Base-by-base conservation (phyloP, 495 filamentous ascomycete species). In the Lichina pygmaea region DNA sequence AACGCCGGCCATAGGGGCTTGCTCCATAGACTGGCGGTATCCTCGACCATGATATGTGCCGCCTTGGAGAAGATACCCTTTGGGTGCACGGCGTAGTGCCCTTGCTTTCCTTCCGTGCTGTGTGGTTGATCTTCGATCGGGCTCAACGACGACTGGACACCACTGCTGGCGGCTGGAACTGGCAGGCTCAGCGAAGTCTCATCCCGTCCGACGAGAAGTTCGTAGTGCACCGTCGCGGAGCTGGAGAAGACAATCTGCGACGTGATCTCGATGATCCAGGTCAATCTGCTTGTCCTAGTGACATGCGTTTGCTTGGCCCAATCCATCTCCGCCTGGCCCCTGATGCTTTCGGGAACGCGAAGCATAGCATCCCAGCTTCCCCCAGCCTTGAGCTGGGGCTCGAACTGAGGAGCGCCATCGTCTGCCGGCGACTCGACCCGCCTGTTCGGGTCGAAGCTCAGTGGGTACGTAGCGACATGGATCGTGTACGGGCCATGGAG, bases 401-500 rank as follows among this genome's bases (percentile, higher is more conserved):
- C 89, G 58, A 86, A 97, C 55, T 91, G 76, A 30, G 84, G 86
- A 4, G 72, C 65, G 46, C 78, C 81, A 60, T 68, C 63, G 45
- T 54, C 54, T 43, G 75, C 65, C 17, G 71, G 65, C 24, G 71
- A 63, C 24, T 76, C 71, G 44, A 75, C 70, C 46, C 77, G 80
- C 49, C 63, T 58, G 55, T 92, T 80, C 5, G 85, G 82, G 52
- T 81, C 70, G 58, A 85, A 94, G 36, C 65, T 68, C 0, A 75
- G 64, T 5, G 85, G 82, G 53, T 84, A 86, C 13, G 84, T 78
- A 38, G 86, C 75, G 8, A 84, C 72, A 50, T 84, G 81, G 8
- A 95, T 67, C 1, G 75, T 92, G 58, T 97, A 97, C 2, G 89
- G 89, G 0, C 89, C 89, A 59, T 92, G 89, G 38, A 97, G 72